These are phyloP conservation scores for Pseudoperonospora humuli DNA, from an alignment of 352 stramenopile species.

Conservation along the genomic window DNA sequence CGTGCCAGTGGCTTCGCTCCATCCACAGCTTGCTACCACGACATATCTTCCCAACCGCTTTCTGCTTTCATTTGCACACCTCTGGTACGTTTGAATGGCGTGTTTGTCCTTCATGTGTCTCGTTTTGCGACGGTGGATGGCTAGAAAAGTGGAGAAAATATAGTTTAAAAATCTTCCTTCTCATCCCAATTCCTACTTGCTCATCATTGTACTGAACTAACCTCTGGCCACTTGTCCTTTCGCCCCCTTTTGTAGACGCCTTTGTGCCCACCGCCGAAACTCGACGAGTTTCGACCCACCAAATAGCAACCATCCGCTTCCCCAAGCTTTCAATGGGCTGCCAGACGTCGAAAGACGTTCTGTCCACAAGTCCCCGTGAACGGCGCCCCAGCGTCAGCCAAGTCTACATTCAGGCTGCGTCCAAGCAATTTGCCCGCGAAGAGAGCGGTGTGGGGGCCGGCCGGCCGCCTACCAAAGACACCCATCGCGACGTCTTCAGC, in stretches of 20 bases:
- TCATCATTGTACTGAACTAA: conserved; percentile 1
- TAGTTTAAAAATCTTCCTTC: too few species aligned
- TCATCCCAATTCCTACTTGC: conserved; percentile 2
- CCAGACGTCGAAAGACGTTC: conserved; percentile 50
- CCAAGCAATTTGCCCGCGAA: conserved; percentile 34
- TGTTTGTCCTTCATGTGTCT: background rate
- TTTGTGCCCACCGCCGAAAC: conserved; percentile 18
- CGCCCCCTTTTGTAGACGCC: background rate
- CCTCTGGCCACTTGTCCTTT: background rate
- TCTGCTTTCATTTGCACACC: conserved; percentile 4
- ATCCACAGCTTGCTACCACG: background rate
- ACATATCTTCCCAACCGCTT: conserved; percentile 5
- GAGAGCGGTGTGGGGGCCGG: conserved; percentile 19
- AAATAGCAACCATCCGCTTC: conserved; percentile 25
- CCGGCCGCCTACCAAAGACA: conserved; percentile 16
- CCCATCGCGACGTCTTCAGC: conserved; percentile 78
- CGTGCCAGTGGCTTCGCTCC: too few species aligned
- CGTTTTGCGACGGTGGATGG: conserved; percentile 2
- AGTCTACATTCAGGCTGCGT: conserved; percentile 36
- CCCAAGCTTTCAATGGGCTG: conserved; percentile 44
- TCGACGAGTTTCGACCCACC: conserved; percentile 15
- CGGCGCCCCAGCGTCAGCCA: conserved; percentile 45
- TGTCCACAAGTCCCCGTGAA: conserved; percentile 20
- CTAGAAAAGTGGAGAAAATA: conserved; percentile 9
- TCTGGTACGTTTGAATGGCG: conserved; percentile 16